Base-by-base conservation (phyloP, 768 basidiomycete species). In the Kwoniella dendrophila region DNA sequence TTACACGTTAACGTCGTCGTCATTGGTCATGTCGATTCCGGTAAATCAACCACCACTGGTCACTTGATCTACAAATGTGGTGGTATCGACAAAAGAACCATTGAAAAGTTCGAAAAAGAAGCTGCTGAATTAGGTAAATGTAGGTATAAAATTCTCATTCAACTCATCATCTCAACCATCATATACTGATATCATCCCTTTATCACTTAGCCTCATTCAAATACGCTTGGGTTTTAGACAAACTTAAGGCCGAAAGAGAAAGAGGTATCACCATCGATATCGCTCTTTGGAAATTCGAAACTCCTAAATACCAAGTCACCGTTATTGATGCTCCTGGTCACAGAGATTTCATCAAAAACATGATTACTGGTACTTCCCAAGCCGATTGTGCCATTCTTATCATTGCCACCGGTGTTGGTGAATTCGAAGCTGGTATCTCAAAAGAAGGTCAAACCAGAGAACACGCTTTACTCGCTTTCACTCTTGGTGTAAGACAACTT, bases 61-160 rank as follows among this genome's bases (percentile, higher is more conserved):
- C 96, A 99, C 85, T 86, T 99, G 85, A 98, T 98, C 88, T 98
- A 97, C 91, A 96, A 99, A 88, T 99, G 96, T 82, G 96, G 96
- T 88, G 96, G 96, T 90, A 99, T 99, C 85, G 96, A 99, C 82
- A 99, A 98, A 74, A 75, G 77, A 67, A 78, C 77, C 68, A 78
- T 78, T 68, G 77, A 79, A 84, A 96, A 97, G 86, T 98, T 97
- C 86, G 96, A 99, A 87, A 99, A 99, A 88, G 96, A 99, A 84
- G 96, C 96, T 76, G 92, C 92, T 84, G 96, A 99, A 82, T 90
- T 99, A 80, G 96, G 96, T 81, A 99, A 99, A 85, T 92, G 94
- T 81, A 92, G 91, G 81, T 96, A 91, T 86, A 91, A 92, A 81
- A 64, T 58, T 53, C 54, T 47, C 20, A 63, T 67, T 68, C 56